Base-by-base conservation (phyloP, 805 yeast species). In the Suhomyces sp. region DNA sequence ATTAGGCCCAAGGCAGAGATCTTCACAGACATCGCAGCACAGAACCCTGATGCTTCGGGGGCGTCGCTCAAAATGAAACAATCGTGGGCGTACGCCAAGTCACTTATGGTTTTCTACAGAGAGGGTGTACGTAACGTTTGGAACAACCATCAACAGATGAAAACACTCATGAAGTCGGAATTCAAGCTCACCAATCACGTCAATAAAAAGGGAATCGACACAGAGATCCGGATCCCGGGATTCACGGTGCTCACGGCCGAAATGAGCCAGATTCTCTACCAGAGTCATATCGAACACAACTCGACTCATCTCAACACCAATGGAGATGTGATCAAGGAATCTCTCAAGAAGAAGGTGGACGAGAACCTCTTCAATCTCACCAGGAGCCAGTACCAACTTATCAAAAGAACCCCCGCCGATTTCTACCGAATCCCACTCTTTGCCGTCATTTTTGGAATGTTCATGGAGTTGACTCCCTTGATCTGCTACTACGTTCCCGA, bases 41-140 rank as follows among this genome's bases (percentile, higher is more conserved):
- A 34, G 6, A 48, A 57, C 32, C 47, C 52, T 2, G 44, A 46
- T 11, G 42, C 40, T 6, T 28, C 39, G 14, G 43, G 43, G 4
- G 5, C 48, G 2, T 22, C 29, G n/a, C 40, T 64, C 27, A 55
- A 50, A 35, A 23, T 48, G 18, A 66, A 62, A 34, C 76, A 76
- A 44, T 65, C 65, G 47, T 49, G 57, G 15, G 58, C 67, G 1
- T 70, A 70, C 43, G 77, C 74, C 5, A 70, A 72, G 47, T 43
- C 59, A 2, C 44, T 77, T 27, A 46, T 80, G 25, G 53, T 53
- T 5, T 79, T 81, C 51, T 83, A 82, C 59, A 72, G 73, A 40
- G 53, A 60, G 2, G 90, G 91, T 1, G 64, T 82, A 2, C 54
- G 60, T 14, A 74, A 73, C 43, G 73, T 81, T 1, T 79, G 81